A percentile compares a stretch with the other conserved stretches of the same genome.
Conservation (phyloP, 345 rosid genomes). For the Populus deltoides region DNA sequence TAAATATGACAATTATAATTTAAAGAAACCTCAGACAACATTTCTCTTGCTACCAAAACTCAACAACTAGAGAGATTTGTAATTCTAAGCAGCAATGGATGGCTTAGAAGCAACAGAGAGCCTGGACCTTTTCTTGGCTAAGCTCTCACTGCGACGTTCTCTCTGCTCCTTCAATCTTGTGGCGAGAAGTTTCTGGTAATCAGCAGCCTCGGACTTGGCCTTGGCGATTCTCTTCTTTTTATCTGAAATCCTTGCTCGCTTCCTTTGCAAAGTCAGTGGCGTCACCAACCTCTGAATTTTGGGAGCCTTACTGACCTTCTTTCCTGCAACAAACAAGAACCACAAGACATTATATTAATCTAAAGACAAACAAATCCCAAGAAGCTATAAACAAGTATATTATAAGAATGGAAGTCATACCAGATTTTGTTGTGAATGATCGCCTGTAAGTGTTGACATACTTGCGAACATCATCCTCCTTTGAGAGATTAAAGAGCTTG, state of each 20-base stretch:
- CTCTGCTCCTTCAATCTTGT: conserved; percentile 34
- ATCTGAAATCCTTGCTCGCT: conserved; percentile 26
- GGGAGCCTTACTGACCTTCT: conserved; percentile 30
- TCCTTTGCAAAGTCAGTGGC: conserved; percentile 26
- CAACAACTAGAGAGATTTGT: background rate
- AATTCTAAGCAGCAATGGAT: conserved; percentile 16
- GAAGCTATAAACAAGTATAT: background rate
- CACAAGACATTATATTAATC: background rate
- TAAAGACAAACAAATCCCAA: background rate
- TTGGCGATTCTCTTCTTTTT: conserved; percentile 30
- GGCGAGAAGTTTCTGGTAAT: conserved; percentile 29
- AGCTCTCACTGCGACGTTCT: conserved; percentile 30
- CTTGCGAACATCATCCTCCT: conserved; percentile 78
- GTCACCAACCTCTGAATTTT: conserved; percentile 32
- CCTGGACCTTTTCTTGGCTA: conserved; percentile 30
- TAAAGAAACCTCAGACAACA: background rate
- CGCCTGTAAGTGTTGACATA: conserved; percentile 83
- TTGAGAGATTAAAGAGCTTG: conserved; percentile 64
- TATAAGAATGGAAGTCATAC: conserved; percentile 15
- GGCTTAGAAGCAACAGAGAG: conserved; percentile 30
- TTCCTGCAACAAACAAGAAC: conserved; percentile 17
- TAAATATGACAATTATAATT: background rate
- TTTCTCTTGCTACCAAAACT: conserved; percentile 12
- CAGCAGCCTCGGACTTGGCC: conserved; percentile 31
- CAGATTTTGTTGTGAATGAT: conserved; percentile 67